phyloP scores from a whole-genome alignment of 1,284 basidiomycete genomes.

The Leucoagaricus sp. region DNA sequence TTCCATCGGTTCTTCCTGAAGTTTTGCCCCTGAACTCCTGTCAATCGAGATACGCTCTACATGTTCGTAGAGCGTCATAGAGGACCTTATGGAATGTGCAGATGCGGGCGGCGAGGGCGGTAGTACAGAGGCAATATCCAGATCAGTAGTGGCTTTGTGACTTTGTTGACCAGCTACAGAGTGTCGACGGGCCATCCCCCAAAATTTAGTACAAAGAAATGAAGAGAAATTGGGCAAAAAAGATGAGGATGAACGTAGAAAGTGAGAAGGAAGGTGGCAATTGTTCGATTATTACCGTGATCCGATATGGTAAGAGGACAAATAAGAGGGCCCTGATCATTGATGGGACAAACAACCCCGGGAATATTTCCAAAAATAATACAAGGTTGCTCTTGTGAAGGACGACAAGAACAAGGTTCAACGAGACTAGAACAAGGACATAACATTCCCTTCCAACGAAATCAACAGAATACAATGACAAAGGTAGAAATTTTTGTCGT shows the following conservation, averaged over 20 bases:
- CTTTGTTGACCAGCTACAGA: slow-evolving; percentile 30
- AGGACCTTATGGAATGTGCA: slow-evolving; percentile 21
- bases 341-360: slow-evolving; percentile 5
- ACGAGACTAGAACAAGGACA: slow-evolving; percentile 6
- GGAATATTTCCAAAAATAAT: slow-evolving; percentile 16
- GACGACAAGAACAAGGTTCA: neutral
- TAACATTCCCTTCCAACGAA: neutral
- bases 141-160: slow-evolving; percentile 22
- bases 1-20: slow-evolving; percentile 24
- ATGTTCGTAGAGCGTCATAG: slow-evolving; percentile 33
- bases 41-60: slow-evolving; percentile 66
- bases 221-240: slow-evolving; percentile 10
- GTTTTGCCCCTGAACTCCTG: slow-evolving; percentile 45
- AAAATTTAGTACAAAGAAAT: slow-evolving; percentile 3
- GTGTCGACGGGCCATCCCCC: slow-evolving; percentile 39
- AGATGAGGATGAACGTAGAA: slow-evolving; percentile 2
- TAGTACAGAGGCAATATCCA: slow-evolving; percentile 23
- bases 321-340: neutral
- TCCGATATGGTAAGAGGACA: slow-evolving; percentile 15
- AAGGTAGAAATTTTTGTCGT: neutral
- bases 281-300: slow-evolving; percentile 16
- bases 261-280: slow-evolving; percentile 19
- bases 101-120: slow-evolving; percentile 32
- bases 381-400: slow-evolving; percentile 14
- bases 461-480: neutral